phyloP scores from a whole-genome alignment of 164 flowering plant species.

The Stephania cephalantha region DNA sequence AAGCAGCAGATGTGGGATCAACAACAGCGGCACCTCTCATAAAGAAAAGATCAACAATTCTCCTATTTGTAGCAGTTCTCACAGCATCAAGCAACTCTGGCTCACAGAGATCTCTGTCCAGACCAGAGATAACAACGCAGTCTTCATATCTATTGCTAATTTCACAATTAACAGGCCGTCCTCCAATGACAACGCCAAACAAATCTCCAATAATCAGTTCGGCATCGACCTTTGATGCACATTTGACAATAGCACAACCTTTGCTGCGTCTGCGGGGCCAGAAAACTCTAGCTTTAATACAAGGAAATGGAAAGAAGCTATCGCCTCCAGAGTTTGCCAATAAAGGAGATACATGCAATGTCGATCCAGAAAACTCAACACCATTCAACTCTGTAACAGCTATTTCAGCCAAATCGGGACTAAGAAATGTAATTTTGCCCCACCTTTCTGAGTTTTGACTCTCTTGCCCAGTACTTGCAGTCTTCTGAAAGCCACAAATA shows the following conservation, averaged over 20 bases:
- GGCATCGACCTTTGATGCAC: slow-evolving; percentile 41
- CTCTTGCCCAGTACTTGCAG: slow-evolving; percentile 33
- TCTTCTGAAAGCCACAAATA: slow-evolving; percentile 53
- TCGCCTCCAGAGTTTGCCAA: slow-evolving; percentile 37
- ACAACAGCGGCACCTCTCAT: slow-evolving; percentile 58
- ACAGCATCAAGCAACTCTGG: slow-evolving; percentile 46
- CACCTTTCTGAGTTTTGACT: slow-evolving; percentile 49
- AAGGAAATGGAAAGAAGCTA: slow-evolving; percentile 46
- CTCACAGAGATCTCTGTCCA: slow-evolving; percentile 58
- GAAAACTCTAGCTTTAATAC: slow-evolving; percentile 60
- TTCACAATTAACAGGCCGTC: slow-evolving; percentile 35
- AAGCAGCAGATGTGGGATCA: slow-evolving; percentile 34
- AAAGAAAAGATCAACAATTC: slow-evolving; percentile 50
- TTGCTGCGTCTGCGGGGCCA: slow-evolving; percentile 86
- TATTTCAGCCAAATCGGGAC: slow-evolving; percentile 67
- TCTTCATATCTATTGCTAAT: slow-evolving; percentile 32
- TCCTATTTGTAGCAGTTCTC: slow-evolving; percentile 40
- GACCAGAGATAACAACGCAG: slow-evolving; percentile 41
- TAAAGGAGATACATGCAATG: slow-evolving; percentile 47
- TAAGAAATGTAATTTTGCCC: slow-evolving; percentile 72
- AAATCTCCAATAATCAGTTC: slow-evolving; percentile 36
- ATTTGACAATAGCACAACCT: slow-evolving; percentile 61
- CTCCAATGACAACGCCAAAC: slow-evolving; percentile 43
- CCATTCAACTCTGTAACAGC: slow-evolving; percentile 40
- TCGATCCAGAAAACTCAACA: slow-evolving; percentile 39